Evolutionary conservation across 495 filamentous ascomycete species (phyloP).

Genomic region (Trichocladium uniseriatum): DNA sequence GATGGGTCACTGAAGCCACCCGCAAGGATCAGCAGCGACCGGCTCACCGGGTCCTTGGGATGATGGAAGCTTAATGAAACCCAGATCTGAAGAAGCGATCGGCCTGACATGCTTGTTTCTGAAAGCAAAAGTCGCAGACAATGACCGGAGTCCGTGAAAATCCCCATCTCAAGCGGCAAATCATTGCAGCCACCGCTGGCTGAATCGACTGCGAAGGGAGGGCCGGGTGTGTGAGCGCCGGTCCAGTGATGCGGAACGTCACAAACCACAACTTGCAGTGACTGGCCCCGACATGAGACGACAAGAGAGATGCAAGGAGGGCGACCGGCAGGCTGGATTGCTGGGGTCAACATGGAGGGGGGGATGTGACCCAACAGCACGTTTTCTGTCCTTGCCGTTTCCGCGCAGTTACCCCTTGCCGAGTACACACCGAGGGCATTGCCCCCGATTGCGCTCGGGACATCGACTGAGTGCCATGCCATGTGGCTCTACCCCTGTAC

Average conservation of each 20-base stretch:
- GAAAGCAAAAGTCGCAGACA: too few relatives aligned
- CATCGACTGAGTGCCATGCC: too few relatives aligned
- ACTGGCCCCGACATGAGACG: too few relatives aligned
- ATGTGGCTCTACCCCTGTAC: too few relatives aligned
- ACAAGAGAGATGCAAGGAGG: neutral
- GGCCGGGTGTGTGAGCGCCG: too few relatives aligned
- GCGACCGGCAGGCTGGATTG: neutral
- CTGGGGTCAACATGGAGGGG: neutral
- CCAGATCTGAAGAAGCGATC: constrained; percentile 6
- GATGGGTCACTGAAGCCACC: constrained; percentile 30
- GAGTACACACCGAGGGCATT: neutral
- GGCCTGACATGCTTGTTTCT: too few relatives aligned
- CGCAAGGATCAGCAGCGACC: constrained; percentile 28
- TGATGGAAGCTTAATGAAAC: neutral
- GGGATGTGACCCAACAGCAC: constrained; percentile 1
- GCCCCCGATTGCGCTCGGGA: neutral
- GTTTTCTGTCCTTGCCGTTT: constrained; percentile 5
- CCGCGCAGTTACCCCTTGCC: neutral
- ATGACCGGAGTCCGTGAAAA: too few relatives aligned
- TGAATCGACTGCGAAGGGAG: too few relatives aligned
- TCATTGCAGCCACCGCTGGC: too few relatives aligned
- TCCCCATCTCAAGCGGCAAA: too few relatives aligned
- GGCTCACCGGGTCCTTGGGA: constrained; percentile 15
- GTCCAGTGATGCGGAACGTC: too few relatives aligned
- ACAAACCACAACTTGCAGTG: too few relatives aligned